phyloP scores from a whole-genome alignment of 2,329 filamentous ascomycete species.

The Pseudogymnoascus sp. region DNA sequence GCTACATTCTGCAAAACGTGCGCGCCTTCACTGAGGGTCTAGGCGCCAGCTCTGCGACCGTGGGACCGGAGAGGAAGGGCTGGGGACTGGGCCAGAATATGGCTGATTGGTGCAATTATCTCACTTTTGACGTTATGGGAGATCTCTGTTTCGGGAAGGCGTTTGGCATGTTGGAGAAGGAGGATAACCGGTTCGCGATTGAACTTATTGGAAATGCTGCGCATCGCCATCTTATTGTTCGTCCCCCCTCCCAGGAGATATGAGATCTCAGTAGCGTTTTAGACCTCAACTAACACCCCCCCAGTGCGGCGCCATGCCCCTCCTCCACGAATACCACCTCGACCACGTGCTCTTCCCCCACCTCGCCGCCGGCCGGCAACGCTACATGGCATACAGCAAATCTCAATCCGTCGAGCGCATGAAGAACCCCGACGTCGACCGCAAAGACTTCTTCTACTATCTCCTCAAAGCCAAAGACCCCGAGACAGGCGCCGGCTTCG shows the following conservation, averaged over 20 bases:
- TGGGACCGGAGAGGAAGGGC: constrained; percentile 31
- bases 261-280: neutral
- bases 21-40: constrained; percentile 56
- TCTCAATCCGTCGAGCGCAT: constrained; percentile 59
- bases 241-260: neutral
- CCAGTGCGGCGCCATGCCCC: constrained; percentile 64
- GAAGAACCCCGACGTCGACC: constrained; percentile 50
- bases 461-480: constrained; percentile 64
- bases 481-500: constrained; percentile 48
- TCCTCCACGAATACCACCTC: constrained; percentile 56
- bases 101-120: constrained; percentile 36
- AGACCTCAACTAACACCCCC: constrained; percentile 6
- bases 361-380: constrained; percentile 57
- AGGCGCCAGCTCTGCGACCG: constrained; percentile 27
- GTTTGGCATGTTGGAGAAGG: constrained; percentile 39
- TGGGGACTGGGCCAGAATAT: constrained; percentile 55
- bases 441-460: constrained; percentile 70
- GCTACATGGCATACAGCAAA: constrained; percentile 65
- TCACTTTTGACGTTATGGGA: constrained; percentile 44
- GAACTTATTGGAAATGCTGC: constrained; percentile 60
- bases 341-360: constrained; percentile 61
- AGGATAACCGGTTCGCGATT: constrained; percentile 57
- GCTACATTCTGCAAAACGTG: constrained; percentile 25
- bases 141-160: constrained; percentile 44
- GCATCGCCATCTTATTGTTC: constrained; percentile 58